Base-by-base conservation (phyloP, 2,329 filamentous ascomycete genomes). In the Cryphonectria parasitica region DNA sequence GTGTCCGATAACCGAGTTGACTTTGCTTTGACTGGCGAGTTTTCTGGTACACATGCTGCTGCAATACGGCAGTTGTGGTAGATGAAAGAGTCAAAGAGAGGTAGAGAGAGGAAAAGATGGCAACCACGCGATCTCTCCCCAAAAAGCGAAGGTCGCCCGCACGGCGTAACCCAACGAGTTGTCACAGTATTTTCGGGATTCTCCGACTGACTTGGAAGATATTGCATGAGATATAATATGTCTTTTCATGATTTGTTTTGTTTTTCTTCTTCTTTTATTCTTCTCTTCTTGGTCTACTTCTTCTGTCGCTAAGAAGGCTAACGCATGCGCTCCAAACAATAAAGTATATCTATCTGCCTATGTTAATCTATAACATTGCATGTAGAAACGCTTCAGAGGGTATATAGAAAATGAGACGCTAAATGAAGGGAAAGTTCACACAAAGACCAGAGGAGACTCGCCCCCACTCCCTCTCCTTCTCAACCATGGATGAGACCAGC, bases 391-490 rank as follows among this genome's bases (percentile, higher is more conserved):
- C 58, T n/a, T 39, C 3, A 34, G 13, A 22, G 58, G 58, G 58
- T 61, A 61, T 61, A 36, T 25, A 39, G 34, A 61, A 61, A 61
- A 22, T 13, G 31, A 61, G 7, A 36, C 58, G 58, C 58, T 61
- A 39, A 15, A 3, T 39, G 34, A 28, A 13, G n/a, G 28, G 8
- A 31, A 10, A 39, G 13, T 39, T 39, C 10, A 39, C 36, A 39
- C 10, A 19, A 34, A 58, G 15, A 17, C 17, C 2, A 28, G 25
- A 4, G 52, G 2, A 7, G 28, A 34, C 25, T n/a, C n/a, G n/a
- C n/a, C n/a, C n/a, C n/a, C n/a, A n/a, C n/a, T n/a, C n/a, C n/a
- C n/a, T n/a, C 34, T 34, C 34, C 34, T 3, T 6, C 34, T 0
- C 6, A 11, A 19, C 25, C 28, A 2, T 62, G 60, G 60, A 62